These are phyloP conservation scores for Rubia occidens DNA, from an alignment of 305 asterid genomes.

Conservation along the genomic window DNA sequence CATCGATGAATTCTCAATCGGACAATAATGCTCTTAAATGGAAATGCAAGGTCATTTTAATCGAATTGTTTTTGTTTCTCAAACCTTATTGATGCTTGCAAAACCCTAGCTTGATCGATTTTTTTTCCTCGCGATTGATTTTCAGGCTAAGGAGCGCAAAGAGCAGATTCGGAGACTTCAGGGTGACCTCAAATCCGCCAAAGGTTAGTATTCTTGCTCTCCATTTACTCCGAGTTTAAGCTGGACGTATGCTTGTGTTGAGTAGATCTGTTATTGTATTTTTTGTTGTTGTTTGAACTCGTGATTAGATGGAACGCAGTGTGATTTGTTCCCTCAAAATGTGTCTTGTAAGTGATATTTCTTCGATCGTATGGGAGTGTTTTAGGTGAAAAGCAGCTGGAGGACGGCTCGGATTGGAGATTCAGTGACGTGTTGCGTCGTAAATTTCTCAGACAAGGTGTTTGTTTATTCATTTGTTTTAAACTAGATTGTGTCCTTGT, in stretches of 20 bases:
- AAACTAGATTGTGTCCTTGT: not conserved
- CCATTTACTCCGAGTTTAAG: not conserved
- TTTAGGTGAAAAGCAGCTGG: slow-evolving; percentile 29
- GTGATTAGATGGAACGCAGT: slow-evolving; percentile 54
- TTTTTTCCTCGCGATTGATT: not conserved
- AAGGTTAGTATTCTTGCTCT: not conserved
- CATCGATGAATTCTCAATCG: not conserved
- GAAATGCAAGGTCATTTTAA: slow-evolving; percentile 5
- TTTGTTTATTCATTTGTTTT: not conserved
- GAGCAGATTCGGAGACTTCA: too few species aligned
- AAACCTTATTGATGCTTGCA: not conserved
- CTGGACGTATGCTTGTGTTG: not conserved
- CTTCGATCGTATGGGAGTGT: slow-evolving; percentile 64
- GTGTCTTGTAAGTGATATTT: slow-evolving; percentile 87
- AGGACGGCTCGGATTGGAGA: slow-evolving; percentile 31
- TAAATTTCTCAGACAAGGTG: slow-evolving; percentile 93
- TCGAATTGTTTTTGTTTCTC: not conserved
- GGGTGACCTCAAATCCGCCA: too few species aligned
- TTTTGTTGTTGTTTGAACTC: not conserved
- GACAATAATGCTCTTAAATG: not conserved
- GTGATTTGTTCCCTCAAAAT: slow-evolving; percentile 59
- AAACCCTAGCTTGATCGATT: not conserved
- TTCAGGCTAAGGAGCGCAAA: too few species aligned
- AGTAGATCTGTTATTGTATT: not conserved
- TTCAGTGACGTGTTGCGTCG: slow-evolving; percentile 65